These are phyloP conservation scores for Wickerhamiella dianesei DNA, from an alignment of 805 yeast species.

Conservation along the genomic window DNA sequence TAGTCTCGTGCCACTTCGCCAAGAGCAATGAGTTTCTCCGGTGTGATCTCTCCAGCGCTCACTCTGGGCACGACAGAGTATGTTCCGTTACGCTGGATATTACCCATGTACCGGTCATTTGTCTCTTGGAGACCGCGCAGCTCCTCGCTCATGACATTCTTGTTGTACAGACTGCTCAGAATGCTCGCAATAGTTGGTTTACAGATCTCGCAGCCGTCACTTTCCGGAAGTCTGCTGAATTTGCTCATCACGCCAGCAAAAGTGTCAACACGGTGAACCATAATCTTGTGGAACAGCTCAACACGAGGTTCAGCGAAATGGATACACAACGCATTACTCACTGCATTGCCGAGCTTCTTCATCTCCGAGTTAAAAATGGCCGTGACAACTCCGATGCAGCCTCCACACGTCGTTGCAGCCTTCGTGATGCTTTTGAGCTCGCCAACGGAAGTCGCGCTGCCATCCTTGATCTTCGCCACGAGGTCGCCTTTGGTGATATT, in stretches of 20 bases:
- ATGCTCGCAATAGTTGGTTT: constrained; percentile 29
- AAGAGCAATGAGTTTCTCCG: constrained; percentile 27
- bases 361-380: constrained; percentile 27
- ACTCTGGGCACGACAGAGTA: constrained; percentile 29
- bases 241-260: constrained; percentile 25
- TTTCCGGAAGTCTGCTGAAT: constrained; percentile 20
- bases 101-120: constrained; percentile 28
- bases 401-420: constrained; percentile 31
- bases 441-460: constrained; percentile 21
- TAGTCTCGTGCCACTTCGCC: constrained; percentile 26
- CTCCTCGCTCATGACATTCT: constrained; percentile 24
- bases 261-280: constrained; percentile 24
- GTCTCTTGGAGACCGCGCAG: constrained; percentile 29
- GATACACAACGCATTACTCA: constrained; percentile 25
- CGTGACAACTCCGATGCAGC: constrained; percentile 29
- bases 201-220: constrained; percentile 30
- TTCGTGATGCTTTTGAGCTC: constrained; percentile 27
- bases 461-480: constrained; percentile 24
- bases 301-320: constrained; percentile 28
- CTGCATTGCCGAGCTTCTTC: constrained; percentile 26
- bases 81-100: constrained; percentile 29
- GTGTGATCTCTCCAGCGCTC: constrained; percentile 30
- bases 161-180: constrained; percentile 26
- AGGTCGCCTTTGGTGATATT: constrained; percentile 26
- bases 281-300: constrained; percentile 26